Evolutionary conservation across 352 stramenopile genomes (phyloP).

Genomic region (Globisporangium rhizosaccharum): DNA sequence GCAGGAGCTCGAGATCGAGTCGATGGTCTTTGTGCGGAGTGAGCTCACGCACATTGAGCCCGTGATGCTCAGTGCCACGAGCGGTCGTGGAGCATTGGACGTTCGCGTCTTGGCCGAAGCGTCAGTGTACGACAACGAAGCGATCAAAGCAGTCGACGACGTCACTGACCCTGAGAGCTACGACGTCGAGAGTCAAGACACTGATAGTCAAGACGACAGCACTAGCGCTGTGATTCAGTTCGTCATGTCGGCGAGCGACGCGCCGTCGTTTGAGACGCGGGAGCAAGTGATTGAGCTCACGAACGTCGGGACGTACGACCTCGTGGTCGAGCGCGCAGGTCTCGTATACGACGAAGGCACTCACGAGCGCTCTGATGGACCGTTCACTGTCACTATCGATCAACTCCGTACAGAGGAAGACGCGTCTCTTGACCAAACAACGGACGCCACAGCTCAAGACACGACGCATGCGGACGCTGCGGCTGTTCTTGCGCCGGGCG

Average conservation of each 20-base stretch:
- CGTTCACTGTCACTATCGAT: slow-evolving; percentile 4
- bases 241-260: background rate
- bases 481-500: background rate
- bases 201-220: background rate
- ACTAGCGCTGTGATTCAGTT: background rate
- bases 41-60: slow-evolving; percentile 62
- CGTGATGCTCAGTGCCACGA: slow-evolving; percentile 28
- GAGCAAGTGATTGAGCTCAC: slow-evolving; percentile 2
- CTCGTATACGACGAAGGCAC: background rate
- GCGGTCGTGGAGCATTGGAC: slow-evolving; percentile 31
- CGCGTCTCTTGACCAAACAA: background rate
- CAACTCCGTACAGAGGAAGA: background rate
- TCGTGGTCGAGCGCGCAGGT: background rate
- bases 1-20: slow-evolving; percentile 21
- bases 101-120: slow-evolving; percentile 10
- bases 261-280: background rate
- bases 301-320: slow-evolving; percentile 8
- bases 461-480: background rate
- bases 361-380: background rate
- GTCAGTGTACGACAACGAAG: background rate
- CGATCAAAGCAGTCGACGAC: background rate
- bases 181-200: background rate
- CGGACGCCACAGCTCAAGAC: background rate
- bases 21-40: slow-evolving; percentile 48
- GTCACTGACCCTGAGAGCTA: background rate